These are phyloP conservation scores for Gigaspora rosea DNA, from an alignment of 192 early-diverging fungal species.

Conservation along the genomic window DNA sequence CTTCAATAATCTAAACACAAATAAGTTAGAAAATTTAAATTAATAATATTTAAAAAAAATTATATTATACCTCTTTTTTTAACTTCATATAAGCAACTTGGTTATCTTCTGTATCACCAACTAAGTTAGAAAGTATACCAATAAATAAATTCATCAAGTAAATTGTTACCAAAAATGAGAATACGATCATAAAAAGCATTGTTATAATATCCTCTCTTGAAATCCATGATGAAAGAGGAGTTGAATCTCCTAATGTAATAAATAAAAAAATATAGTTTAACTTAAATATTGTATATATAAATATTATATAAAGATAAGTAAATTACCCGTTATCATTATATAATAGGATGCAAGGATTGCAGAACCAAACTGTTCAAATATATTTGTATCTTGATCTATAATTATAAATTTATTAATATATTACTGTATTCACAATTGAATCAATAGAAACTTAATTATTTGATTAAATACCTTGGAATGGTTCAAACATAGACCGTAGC, in stretches of 20 bases:
- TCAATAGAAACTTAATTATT: too few relatives aligned
- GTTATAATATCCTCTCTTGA: background rate
- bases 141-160: constrained; percentile 14
- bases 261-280: too few relatives aligned
- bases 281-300: too few relatives aligned
- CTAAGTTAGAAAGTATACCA: background rate
- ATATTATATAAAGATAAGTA: too few relatives aligned
- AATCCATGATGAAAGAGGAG: background rate
- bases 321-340: too few relatives aligned
- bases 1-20: background rate
- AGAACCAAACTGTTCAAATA: too few relatives aligned
- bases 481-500: background rate
- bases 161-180: background rate
- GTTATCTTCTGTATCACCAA: background rate
- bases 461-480: too few relatives aligned
- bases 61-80: background rate
- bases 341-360: too few relatives aligned
- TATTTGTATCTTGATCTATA: too few relatives aligned
- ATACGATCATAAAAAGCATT: background rate
- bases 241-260: background rate
- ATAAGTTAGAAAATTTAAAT: background rate
- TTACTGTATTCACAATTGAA: too few relatives aligned
- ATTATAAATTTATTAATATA: too few relatives aligned
- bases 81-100: background rate
- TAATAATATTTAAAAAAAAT: background rate